Evolutionary conservation across 352 stramenopile species (phyloP), one percentile per base, ranked within the genome.

Genomic region (Phytophthora capsici): DNA sequence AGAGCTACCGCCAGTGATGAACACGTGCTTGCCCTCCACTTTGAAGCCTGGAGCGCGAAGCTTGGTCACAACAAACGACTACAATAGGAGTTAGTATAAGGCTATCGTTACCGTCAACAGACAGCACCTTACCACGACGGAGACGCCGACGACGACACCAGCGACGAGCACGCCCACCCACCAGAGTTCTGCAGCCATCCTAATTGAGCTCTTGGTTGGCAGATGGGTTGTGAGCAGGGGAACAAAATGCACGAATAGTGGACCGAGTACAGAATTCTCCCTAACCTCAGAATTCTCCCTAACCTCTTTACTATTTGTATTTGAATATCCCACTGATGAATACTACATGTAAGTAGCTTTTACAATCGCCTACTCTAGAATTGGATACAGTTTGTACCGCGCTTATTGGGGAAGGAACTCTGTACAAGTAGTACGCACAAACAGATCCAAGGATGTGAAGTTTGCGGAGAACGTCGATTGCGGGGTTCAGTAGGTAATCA

Each of bases 1-100:
- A 4, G 78, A 82, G 63, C 73, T 90, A 37, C 84, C 86, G 28
- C 86, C 82, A 40, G 84, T 90, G 58, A 93, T 88, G 56, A 93
- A 91, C 47, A 92, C 83, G 75, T 95, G 87, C 59, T 93, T 91
- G 67, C 75, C 85, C 10, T 87, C 72, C 44, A 95, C 85, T 44
- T 89, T 63, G 37, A 93, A 93, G 46, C 82, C 83, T 16, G 87
- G 83, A 16, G 78, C 76, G 3, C 69, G 67, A 25, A 91, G 19
- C 63, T 91, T 93, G 20, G 72, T 91, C 55, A 72, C 68, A 30
- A 90, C 57, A 30, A 81, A 82, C 25, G 84, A 91, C 84, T 93
- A 58, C 13, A 63, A 17, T 13, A 38, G 4, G 36, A 20, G 36
- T 66, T 63, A 50, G 38, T 44, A 56, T 13, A 8, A 46, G 13